Base-by-base conservation (phyloP, 768 basidiomycete genomes). In the Tephrocybe rancida region DNA sequence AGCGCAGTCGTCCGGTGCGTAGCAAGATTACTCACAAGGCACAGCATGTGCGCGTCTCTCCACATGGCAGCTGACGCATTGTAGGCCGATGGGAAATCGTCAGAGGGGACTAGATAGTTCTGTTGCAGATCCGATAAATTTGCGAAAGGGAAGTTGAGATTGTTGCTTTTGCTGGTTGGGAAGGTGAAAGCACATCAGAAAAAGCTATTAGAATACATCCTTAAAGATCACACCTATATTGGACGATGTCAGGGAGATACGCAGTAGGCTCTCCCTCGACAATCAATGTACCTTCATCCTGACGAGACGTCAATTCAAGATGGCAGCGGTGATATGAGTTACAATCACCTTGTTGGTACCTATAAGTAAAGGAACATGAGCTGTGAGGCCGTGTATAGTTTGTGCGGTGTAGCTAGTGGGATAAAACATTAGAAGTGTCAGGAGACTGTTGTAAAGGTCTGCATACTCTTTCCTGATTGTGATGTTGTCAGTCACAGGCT, bases 11-110 rank as follows among this genome's bases (percentile, higher is more conserved):
- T 30, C 13, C 29, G 29, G 29, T 30, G 13, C 29, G 29, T 51
- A 5, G 66, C 68, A 19, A 70, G 61, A 55, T 70, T 71, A 44
- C 56, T 58, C 6, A 68, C 68, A 19, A 70, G 64, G 42, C 70
- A 71, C 5, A 68, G 63, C 70, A 71, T 69, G 45, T 71, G 70
- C 4, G 70, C 70, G 39, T 69, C 70, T 41, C 68, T 57, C 70
- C 67, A 71, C 63, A 71, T 71, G 9, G 52, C 68, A 1, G 70
- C 68, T 3, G 67, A 62, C 4, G 70, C 70, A 48, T 71, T 69
- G 58, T 71, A 71, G 0, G 68, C 68, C 2, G 66, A 64, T 19
- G 66, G 66, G 52, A 66, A 71, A 16, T 57, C 61, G 5, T 5
- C 7, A 13, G 29, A 30, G 13, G 29, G 29, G 29, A 30, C 29